Conservation (phyloP, 495 filamentous ascomycete species). For the Aspergillus bertholletiae region DNA sequence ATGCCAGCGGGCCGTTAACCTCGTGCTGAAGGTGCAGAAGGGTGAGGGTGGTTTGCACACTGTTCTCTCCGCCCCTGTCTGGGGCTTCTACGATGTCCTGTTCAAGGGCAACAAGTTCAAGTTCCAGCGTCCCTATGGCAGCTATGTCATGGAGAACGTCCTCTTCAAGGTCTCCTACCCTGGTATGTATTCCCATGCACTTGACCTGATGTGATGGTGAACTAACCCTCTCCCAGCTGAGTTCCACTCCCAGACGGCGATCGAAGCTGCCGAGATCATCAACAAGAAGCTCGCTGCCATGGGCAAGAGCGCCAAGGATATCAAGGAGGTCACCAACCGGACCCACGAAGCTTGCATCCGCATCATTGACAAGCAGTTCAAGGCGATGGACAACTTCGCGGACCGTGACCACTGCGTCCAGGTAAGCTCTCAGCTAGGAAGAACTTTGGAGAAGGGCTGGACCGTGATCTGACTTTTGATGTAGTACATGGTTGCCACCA, state of each 20-base stretch:
- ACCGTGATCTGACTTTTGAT: background rate
- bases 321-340: slow-evolving; percentile 87
- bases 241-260: slow-evolving; percentile 98
- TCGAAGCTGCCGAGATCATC: slow-evolving; percentile 88
- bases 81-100: slow-evolving; percentile 98
- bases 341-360: slow-evolving; percentile 98
- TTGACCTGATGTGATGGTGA: background rate
- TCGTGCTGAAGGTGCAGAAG: slow-evolving; percentile 87
- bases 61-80: slow-evolving; percentile 86
- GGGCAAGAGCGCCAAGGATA: slow-evolving; percentile 92
- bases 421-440: slow-evolving; percentile 24
- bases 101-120: slow-evolving; percentile 94
- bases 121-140: slow-evolving; percentile 94
- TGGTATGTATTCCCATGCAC: slow-evolving; percentile 46
- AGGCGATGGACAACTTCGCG: slow-evolving; percentile 98
- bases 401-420: slow-evolving; percentile 99
- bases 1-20: slow-evolving; percentile 93
- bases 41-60: slow-evolving; percentile 89
- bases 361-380: slow-evolving; percentile 99
- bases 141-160: slow-evolving; percentile 99
- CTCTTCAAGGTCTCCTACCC: slow-evolving; percentile 99
- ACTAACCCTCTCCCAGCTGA: slow-evolving; percentile 57
- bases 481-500: slow-evolving; percentile 92
- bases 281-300: slow-evolving; percentile 73
- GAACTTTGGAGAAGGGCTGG: background rate